Evolutionary conservation across 2,329 filamentous ascomycete species (phyloP).

Genomic region (Aureobasidium lini): DNA sequence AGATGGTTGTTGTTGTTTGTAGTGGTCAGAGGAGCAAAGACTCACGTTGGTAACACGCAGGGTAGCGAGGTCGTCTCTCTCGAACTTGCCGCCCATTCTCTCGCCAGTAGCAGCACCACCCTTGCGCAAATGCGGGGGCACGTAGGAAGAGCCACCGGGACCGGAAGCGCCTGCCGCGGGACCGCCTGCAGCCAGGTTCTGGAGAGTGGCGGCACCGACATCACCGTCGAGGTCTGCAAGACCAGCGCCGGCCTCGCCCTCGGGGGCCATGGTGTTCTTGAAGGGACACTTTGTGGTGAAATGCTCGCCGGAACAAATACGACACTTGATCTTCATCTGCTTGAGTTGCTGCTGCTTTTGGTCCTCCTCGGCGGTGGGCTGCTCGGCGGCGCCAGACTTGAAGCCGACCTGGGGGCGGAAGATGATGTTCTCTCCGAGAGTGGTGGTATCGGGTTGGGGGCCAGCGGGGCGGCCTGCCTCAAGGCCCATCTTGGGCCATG

Average conservation of each 20-base stretch:
- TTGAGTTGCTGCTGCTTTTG: constrained; percentile 67
- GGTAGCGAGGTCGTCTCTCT: constrained; percentile 93
- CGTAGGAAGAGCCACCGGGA: constrained; percentile 70
- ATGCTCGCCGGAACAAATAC: constrained; percentile 98
- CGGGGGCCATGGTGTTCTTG: constrained; percentile 97
- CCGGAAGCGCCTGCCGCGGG: constrained; percentile 23
- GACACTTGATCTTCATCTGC: constrained; percentile 99
- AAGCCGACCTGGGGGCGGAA: constrained; percentile 91
- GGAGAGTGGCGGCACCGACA: constrained; percentile 36
- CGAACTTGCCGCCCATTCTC: constrained; percentile 87
- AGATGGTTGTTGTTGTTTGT: background rate
- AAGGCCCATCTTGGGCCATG: constrained; percentile 86
- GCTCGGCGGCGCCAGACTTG: constrained; percentile 74
- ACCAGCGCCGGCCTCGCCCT: constrained; percentile 43
- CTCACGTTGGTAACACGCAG: constrained; percentile 94
- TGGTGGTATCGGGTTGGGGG: constrained; percentile 82
- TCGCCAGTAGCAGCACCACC: constrained; percentile 59
- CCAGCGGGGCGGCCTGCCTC: constrained; percentile 79
- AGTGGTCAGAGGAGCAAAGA: constrained; percentile 24
- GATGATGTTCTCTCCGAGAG: constrained; percentile 94
- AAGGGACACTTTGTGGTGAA: constrained; percentile 98
- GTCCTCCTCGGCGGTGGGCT: constrained; percentile 59
- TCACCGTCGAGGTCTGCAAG: constrained; percentile 39
- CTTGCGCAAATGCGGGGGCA: constrained; percentile 86
- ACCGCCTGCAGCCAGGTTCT: constrained; percentile 41